A percentile compares a stretch with the other conserved stretches of the same genome.
These are phyloP conservation scores for Calendula officinalis DNA, from an alignment of 129 eudicot species.

Conservation along the genomic window DNA sequence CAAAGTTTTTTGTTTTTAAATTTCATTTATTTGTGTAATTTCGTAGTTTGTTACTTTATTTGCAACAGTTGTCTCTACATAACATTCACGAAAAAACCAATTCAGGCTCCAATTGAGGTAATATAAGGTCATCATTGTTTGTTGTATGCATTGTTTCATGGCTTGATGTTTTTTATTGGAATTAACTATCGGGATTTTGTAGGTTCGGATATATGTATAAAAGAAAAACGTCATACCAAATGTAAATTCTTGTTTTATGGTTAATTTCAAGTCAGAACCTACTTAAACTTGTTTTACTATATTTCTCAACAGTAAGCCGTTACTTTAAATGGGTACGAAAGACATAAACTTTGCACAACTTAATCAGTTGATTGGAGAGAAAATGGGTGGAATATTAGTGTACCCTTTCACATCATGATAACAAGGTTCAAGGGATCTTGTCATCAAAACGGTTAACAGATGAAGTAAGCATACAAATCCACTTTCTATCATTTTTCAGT, in stretches of 20 bases:
- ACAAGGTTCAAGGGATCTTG: slow-evolving; percentile 59
- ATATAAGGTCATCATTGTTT: background rate
- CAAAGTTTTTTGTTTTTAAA: too few relatives aligned
- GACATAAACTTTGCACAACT: slow-evolving; percentile 76
- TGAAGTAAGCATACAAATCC: too few relatives aligned
- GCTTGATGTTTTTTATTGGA: slow-evolving; percentile 2
- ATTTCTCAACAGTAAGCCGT: slow-evolving; percentile 64
- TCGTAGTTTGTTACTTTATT: too few relatives aligned
- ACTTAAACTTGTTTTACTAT: slow-evolving; percentile 9
- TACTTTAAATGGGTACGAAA: slow-evolving; percentile 88
- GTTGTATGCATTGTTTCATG: slow-evolving; percentile 15
- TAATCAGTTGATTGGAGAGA: slow-evolving; percentile 19
- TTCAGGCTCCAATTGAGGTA: slow-evolving; percentile 72
- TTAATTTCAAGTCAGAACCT: background rate
- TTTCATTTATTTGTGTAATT: too few relatives aligned
- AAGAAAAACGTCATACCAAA: slow-evolving; percentile 39
- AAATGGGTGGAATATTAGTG: slow-evolving; percentile 80
- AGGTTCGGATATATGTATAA: slow-evolving; percentile 38
- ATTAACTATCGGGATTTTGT: background rate
- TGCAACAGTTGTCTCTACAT: slow-evolving; percentile 33
- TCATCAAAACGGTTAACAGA: slow-evolving; percentile 22
- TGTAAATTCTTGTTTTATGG: too few relatives aligned
- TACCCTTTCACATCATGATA: slow-evolving; percentile 72
- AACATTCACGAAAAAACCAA: slow-evolving; percentile 66
- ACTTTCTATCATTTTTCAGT: too few relatives aligned